Percentiles rank a stretch among this genome's conserved stretches.
Evolutionary conservation across 2,329 filamentous ascomycete species (phyloP).

Genomic region (Pezicula radicicola): DNA sequence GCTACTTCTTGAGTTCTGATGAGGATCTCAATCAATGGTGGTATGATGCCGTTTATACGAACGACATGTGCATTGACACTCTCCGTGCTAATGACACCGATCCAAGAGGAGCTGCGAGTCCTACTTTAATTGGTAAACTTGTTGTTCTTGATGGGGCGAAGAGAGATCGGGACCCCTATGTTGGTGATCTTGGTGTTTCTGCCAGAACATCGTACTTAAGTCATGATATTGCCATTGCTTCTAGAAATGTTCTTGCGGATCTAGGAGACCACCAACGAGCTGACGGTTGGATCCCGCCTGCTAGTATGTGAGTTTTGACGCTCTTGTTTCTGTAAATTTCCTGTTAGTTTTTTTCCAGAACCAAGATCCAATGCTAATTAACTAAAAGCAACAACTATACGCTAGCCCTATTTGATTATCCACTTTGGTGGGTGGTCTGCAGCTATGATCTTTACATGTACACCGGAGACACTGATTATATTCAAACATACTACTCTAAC

Average conservation of each 20-base stretch:
- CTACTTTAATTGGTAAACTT: conserved; percentile 40
- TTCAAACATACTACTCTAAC: conserved; percentile 37
- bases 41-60: conserved; percentile 51
- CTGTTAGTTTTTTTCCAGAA: neutral
- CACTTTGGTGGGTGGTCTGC: conserved; percentile 49
- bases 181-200: conserved; percentile 48
- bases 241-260: conserved; percentile 46
- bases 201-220: conserved; percentile 45
- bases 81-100: conserved; percentile 47
- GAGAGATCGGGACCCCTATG: conserved; percentile 49
- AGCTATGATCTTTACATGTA: conserved; percentile 47
- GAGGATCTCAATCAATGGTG: conserved; percentile 46
- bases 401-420: conserved; percentile 48
- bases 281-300: conserved; percentile 52
- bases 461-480: conserved; percentile 41
- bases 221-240: conserved; percentile 37
- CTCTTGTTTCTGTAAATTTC: too few relatives aligned
- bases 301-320: conserved; percentile 40
- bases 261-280: conserved; percentile 44
- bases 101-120: conserved; percentile 40
- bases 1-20: conserved; percentile 52
- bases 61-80: conserved; percentile 43
- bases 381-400: conserved; percentile 38
- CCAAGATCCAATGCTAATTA: neutral
- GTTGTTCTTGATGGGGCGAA: conserved; percentile 50